Base-by-base conservation (phyloP, 345 rosid species). In the Rhodomyrtus tomentosa region DNA sequence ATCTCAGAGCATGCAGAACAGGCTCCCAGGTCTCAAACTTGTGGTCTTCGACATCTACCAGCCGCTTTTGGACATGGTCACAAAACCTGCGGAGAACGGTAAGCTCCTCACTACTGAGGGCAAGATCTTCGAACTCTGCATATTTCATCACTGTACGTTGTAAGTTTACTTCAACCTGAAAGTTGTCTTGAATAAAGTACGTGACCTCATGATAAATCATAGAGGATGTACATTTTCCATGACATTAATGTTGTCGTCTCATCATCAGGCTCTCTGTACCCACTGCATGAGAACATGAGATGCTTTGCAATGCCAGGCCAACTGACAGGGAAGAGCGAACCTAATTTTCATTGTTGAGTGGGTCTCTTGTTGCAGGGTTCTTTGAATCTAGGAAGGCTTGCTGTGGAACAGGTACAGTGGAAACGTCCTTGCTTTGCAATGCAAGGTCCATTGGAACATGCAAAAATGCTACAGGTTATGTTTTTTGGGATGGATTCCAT, bases 401-500 rank as follows among this genome's bases (percentile, higher is more conserved):
- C 88, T 96, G 98, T 50, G 98, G 98, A 88, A 93, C 98, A 51
- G 96, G 96, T 52, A 93, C 94, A 68, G 5, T 94, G 56, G 99
- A 96, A 87, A 95, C 98, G 50, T 93, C 99, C 21, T 82, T 94
- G 82, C 96, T 96, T 54, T 94, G 99, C 92, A 94, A 95, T 88
- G 86, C 92, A 82, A 72, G 90, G 85, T 86, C 97, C 12, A 6
- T 83, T 8, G 98, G 96, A 50, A 95, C 98, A 83, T 96, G 98
- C 91, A 76, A 92, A 84, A 94, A 95, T 88, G 98, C 99, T 52
- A 93, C 96, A 82, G 85, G 85, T 27, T 96, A 94, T 83, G 94
- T 96, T 85, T 96, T 96, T 83, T 95, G 99, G 98, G 99, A 96
- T 83, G 98, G 96, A 84, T 96, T 94, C 89, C 98, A 96, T 91